Evolutionary conservation across 2,329 filamentous ascomycete species (phyloP).

Genomic region (Colletotrichum horii): DNA sequence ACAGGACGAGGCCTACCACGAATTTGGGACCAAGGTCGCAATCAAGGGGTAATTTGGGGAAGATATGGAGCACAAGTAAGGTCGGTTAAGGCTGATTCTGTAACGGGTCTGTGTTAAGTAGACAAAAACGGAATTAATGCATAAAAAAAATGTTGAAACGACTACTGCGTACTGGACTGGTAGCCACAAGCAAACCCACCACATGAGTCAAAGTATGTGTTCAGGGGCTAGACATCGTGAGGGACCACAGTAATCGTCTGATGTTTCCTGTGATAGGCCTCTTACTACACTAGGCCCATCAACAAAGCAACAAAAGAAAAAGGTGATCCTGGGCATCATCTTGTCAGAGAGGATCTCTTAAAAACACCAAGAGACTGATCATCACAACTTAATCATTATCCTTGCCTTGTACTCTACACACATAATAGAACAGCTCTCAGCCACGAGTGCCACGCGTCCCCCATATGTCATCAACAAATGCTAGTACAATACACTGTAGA

Average conservation of each 20-base stretch:
- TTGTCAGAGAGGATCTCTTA: not conserved
- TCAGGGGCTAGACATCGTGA: not conserved
- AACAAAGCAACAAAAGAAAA: not conserved
- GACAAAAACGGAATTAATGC: not conserved
- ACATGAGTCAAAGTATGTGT: not conserved
- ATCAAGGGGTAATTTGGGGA: not conserved
- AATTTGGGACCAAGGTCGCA: not conserved
- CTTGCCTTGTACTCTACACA: not conserved
- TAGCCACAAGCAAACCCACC: not conserved
- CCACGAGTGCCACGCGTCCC: not conserved
- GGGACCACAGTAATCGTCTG: not conserved
- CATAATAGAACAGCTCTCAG: not conserved
- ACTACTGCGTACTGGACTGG: not conserved
- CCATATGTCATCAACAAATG: fast-evolving
- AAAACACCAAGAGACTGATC: not conserved
- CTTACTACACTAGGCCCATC: not conserved
- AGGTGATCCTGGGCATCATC: not conserved
- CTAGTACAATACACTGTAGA: not conserved
- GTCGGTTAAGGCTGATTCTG: not conserved
- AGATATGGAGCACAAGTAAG: not conserved
- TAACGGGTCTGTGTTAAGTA: not conserved
- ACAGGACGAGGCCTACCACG: not conserved
- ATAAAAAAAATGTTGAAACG: not conserved
- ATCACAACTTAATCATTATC: not conserved
- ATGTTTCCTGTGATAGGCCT: not conserved